Evolutionary conservation across 768 basidiomycete genomes (phyloP), one percentile per base, ranked within the genome.

Genomic region (Lentinus tigrinus): DNA sequence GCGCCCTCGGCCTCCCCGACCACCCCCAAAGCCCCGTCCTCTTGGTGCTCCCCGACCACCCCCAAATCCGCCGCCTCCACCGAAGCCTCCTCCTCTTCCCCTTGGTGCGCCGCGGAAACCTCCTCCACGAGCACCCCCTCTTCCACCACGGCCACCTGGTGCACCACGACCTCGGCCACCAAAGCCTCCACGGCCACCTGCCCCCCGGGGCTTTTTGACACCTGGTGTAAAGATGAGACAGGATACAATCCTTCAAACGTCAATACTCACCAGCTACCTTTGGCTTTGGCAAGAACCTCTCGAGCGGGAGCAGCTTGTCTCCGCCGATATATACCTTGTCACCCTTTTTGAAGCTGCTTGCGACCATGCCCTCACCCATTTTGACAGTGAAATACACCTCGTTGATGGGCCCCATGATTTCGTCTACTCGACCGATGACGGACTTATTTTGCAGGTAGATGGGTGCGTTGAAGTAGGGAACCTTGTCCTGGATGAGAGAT

Each of bases 351-450:
- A 99, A 99, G 72, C 92, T 94, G 64, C 77, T 88, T 8, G 97
- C 95, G 47, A 95, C 85, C 88, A 98, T 94, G 31, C 97, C 97
- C 57, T 91, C 88, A 19, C 88, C 85, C 90, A 98, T 97, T 79
- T 98, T 99, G 63, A 99, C 83, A 3, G 95, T 95, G 70, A 99
- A 98, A 75, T 86, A 98, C 57, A 98, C 95, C 71, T 98, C 94
- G 71, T 97, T 99, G 72, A 99, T 95, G 16, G 97, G 96, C 2
- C 97, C 97, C n/a, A 99, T 83, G 65, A 99, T 98, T 74, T 99
- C 97, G 74, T 99, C 97, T 40, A 99, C 90, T 76, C 97, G 98
- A 61, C 97, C 96, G 61, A 98, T 93, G 63, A 85, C 81, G 10
- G 93, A 91, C 76, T 97, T 98, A 74, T 98, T 97, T 79, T 93